phyloP scores from a whole-genome alignment of 495 filamentous ascomycete species.

The Penicillium coprophilum region DNA sequence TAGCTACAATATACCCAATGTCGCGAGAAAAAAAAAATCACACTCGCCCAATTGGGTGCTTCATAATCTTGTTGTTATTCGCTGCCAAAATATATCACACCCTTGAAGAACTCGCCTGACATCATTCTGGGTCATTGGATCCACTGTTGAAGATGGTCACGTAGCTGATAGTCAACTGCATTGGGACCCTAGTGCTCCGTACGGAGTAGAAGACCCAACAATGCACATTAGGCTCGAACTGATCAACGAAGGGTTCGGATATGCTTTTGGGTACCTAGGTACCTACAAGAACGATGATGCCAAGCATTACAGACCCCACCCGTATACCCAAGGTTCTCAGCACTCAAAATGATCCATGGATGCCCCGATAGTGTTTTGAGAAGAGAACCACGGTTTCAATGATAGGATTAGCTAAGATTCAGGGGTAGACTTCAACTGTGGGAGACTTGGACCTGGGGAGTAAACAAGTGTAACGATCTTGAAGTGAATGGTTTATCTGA shows the following conservation, averaged over 20 bases:
- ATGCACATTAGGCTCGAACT: neutral
- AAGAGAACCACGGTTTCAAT: slow-evolving; percentile 5
- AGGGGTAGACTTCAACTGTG: neutral
- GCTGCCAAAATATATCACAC: neutral
- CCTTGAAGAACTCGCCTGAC: neutral
- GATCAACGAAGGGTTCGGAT: neutral
- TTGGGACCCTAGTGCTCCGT: too few relatives aligned
- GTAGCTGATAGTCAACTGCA: neutral
- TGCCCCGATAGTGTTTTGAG: neutral
- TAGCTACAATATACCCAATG: slow-evolving; percentile 9
- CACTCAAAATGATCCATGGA: too few relatives aligned
- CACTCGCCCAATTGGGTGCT: neutral
- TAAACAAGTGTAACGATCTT: neutral
- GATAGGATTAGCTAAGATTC: neutral
- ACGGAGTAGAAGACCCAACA: neutral
- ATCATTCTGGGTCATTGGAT: neutral
- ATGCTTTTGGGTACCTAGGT: neutral
- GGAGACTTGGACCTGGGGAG: neutral
- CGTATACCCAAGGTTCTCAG: neutral
- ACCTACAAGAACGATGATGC: neutral
- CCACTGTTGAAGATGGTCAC: neutral
- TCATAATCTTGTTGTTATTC: neutral
- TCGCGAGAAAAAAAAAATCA: neutral
- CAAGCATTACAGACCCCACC: neutral
- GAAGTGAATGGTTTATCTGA: neutral